Base-by-base conservation (phyloP, 2,329 filamentous ascomycete species). In the Pyrenophora tritici-repentis region DNA sequence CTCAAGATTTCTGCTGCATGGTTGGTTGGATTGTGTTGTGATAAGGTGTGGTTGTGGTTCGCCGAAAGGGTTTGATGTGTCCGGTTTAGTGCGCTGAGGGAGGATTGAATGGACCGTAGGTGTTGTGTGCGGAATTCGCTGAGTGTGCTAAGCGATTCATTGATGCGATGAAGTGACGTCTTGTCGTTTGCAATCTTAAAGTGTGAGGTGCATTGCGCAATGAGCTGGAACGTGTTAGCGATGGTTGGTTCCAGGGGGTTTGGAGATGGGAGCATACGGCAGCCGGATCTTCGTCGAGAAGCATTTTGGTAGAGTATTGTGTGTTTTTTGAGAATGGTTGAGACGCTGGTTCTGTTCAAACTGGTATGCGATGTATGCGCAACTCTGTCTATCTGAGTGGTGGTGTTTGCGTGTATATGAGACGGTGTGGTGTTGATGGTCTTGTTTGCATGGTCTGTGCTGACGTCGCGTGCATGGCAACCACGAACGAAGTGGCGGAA, bases 101-200 rank as follows among this genome's bases (percentile, higher is more conserved):
- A 63, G 6, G 59, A 52, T 42, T 72, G 65, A 26, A 75, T 71
- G 12, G 62, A 57, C 29, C 67, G 54, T 44, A 91, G 82, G 62
- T 90, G 89, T 42, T 91, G 81, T 53, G 90, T 84, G 70, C 94
- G 91, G 53, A 91, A 89, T 69, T 91, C 86, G 63, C 90, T 84
- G n/a, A 99, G 86, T 0, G 89, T 89, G 7, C 86, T 83, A 44
- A 97, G 83, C 1, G 90, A 93, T 72, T 92, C 90, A 73, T 86
- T 85, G 71, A 97, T 88, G 70, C 94, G 91, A 16, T 87, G 81
- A 16, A 97, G 84, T 55, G 90, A 89, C 60, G 86, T 80, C 70
- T 91, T 94, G 81, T 99, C 94, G 9, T 90, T 90, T 16, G 84
- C 81, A 67, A 93, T 96, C 79, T 96, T 94, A 85, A 99, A 99